A percentile compares a stretch with the other conserved stretches of the same genome.
phyloP scores from a whole-genome alignment of 164 flowering plant species.

The Pachysandra terminalis region DNA sequence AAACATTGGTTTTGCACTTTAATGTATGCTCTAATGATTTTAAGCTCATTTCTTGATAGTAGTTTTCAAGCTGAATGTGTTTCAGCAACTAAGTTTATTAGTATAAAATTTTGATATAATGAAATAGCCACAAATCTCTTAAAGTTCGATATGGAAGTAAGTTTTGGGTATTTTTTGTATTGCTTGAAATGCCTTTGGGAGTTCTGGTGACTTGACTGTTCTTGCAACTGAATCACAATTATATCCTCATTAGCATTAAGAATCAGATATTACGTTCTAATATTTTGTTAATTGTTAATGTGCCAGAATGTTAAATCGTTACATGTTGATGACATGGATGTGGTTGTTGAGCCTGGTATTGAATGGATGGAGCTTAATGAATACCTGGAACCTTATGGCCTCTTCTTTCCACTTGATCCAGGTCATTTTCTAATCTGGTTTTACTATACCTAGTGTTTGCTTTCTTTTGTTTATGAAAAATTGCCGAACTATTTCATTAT shows the following conservation, averaged over 20 bases:
- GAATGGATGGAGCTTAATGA: slow-evolving; percentile 99
- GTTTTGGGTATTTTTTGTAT: neutral
- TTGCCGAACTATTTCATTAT: neutral
- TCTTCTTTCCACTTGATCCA: slow-evolving; percentile 97
- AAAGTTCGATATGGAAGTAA: neutral
- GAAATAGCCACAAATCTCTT: too few species aligned
- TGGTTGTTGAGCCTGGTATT: slow-evolving; percentile 96
- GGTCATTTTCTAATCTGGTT: slow-evolving; percentile 36
- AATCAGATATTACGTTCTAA: neutral
- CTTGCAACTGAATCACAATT: neutral
- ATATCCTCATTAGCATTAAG: neutral
- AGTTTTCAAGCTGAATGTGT: neutral
- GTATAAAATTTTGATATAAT: too few species aligned
- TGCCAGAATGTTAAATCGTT: slow-evolving; percentile 71
- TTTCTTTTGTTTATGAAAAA: neutral
- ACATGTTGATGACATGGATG: slow-evolving; percentile 95
- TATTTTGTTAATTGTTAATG: neutral
- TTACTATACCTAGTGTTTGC: neutral
- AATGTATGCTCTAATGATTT: too few species aligned
- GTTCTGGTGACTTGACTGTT: too few species aligned
- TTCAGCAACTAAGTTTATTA: too few species aligned
- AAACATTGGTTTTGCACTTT: too few species aligned
- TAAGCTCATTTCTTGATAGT: neutral
- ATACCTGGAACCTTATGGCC: slow-evolving; percentile 85
- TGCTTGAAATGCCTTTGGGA: neutral